Evolutionary conservation across 2,329 filamentous ascomycete species (phyloP).

Genomic region (Talaromyces sp.): DNA sequence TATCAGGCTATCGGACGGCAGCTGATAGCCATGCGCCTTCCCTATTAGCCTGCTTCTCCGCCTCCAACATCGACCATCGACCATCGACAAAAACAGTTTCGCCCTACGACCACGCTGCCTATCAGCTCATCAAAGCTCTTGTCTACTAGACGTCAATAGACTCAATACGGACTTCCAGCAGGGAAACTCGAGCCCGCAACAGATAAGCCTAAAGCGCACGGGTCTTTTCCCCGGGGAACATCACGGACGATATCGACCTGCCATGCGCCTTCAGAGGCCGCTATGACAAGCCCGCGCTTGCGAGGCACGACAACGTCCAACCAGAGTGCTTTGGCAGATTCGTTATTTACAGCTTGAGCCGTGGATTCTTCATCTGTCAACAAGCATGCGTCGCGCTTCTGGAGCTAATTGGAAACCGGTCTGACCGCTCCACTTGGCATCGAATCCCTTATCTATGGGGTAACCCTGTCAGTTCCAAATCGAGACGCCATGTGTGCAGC

Average conservation of each 20-base stretch:
- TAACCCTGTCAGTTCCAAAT: not conserved
- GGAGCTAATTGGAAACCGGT: constrained; percentile 1
- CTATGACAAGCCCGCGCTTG: not conserved
- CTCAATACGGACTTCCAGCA: not conserved
- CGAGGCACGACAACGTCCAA: not conserved
- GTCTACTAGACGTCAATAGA: not conserved
- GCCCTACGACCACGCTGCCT: too few relatives aligned
- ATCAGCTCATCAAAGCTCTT: not conserved
- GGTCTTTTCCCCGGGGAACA: not conserved
- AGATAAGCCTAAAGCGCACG: not conserved
- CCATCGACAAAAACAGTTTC: too few relatives aligned
- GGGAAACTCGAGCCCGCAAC: not conserved
- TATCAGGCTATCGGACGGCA: not conserved
- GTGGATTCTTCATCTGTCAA: not conserved
- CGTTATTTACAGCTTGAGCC: not conserved
- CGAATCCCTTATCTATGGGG: constrained; percentile 1
- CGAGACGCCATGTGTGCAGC: not conserved
- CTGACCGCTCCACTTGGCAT: not conserved
- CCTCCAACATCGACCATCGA: not conserved
- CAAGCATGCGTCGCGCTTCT: not conserved
- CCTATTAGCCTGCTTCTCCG: not conserved
- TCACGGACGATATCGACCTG: not conserved
- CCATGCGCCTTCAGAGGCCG: not conserved
- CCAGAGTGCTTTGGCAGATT: not conserved
- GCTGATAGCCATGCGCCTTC: not conserved